Percentiles rank a stretch among this genome's conserved stretches.
These are phyloP conservation scores for Neodidymelliopsis sp. DNA, from an alignment of 2,329 filamentous ascomycete species.

Conservation along the genomic window DNA sequence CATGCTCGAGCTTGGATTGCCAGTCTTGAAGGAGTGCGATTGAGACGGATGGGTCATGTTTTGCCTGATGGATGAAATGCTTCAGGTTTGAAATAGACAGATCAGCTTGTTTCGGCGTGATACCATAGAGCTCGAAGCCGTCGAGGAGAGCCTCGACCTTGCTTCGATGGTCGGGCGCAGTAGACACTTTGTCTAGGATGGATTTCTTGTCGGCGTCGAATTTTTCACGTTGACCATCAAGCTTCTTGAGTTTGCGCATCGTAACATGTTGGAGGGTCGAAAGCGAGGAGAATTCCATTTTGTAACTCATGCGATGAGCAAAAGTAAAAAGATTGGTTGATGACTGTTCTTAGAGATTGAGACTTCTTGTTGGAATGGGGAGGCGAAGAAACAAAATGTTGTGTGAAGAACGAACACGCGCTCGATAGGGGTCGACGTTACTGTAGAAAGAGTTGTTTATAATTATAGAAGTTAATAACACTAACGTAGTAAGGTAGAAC, in stretches of 20 bases:
- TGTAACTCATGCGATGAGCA: conserved; percentile 1
- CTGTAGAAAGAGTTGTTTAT: too few relatives aligned
- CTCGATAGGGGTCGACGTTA: too few relatives aligned
- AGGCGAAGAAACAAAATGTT: too few relatives aligned
- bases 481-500: too few relatives aligned
- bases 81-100: conserved; percentile 28
- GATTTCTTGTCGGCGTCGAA: conserved; percentile 29
- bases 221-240: conserved; percentile 28
- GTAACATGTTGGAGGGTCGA: conserved; percentile 40
- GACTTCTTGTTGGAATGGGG: too few relatives aligned
- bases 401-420: too few relatives aligned
- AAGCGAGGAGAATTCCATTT: conserved; percentile 25
- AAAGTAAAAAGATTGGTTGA: too few relatives aligned
- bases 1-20: conserved; percentile 32
- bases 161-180: conserved; percentile 7
- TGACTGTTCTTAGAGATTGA: too few relatives aligned
- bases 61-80: conserved; percentile 37
- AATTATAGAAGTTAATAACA: too few relatives aligned
- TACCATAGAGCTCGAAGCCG: conserved; percentile 28
- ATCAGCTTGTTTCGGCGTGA: conserved; percentile 20
- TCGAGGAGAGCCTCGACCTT: conserved; percentile 32
- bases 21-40: conserved; percentile 30
- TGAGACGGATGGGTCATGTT: conserved; percentile 39
- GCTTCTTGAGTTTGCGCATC: conserved; percentile 34
- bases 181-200: conserved; percentile 23